Conservation (phyloP, 2,329 filamentous ascomycete species). For the Polychaeton citri region DNA sequence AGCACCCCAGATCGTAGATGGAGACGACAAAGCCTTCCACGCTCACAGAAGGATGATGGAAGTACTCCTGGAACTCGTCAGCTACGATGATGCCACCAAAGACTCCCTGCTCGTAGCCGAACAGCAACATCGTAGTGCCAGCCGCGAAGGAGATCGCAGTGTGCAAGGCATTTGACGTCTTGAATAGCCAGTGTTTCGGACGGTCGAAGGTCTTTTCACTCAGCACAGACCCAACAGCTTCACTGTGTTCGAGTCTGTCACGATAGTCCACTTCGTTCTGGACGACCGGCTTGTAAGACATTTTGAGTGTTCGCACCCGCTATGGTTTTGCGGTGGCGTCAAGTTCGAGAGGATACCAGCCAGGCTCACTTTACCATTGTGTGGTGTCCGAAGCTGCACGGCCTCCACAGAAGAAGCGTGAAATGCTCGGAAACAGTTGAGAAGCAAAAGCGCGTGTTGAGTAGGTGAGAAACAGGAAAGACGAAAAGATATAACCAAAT, state of each 20-base stretch:
- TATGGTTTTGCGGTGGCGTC: too few species aligned
- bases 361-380: too few species aligned
- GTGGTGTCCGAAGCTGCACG: too few species aligned
- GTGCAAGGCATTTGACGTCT: conserved; percentile 7
- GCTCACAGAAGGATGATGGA: background rate
- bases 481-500: too few species aligned
- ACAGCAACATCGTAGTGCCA: conserved; percentile 14
- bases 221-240: background rate
- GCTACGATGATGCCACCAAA: background rate
- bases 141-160: conserved; percentile 14
- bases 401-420: too few species aligned
- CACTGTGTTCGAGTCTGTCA: background rate
- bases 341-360: too few species aligned
- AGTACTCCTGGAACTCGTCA: background rate
- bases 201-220: background rate
- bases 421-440: too few species aligned
- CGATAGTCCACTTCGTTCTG: background rate
- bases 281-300: background rate
- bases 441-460: too few species aligned
- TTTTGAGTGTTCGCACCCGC: too few species aligned
- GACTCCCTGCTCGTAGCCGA: conserved; percentile 16
- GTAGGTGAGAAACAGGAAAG: too few species aligned
- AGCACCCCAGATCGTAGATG: conserved; percentile 11
- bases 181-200: conserved; percentile 3
- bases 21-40: background rate